Evolutionary conservation across 371 early-diverging fungal genomes (phyloP), one percentile per base, ranked within the genome.

Genomic region (Rhizopus delemar): DNA sequence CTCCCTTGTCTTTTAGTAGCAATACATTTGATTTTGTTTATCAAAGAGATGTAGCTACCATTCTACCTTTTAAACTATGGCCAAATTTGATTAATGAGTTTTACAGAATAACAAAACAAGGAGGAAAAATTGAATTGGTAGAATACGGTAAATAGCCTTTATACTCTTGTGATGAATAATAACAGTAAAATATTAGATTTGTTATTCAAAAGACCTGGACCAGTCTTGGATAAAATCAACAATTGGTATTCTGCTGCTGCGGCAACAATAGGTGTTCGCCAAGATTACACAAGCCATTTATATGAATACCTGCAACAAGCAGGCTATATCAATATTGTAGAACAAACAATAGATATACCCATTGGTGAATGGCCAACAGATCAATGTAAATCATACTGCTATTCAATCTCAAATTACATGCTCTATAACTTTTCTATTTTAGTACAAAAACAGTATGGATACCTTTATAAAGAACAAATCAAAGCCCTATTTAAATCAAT

Each of bases 1-100:
- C 45, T 6, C 48, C 65, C 13, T 46, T 79, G 2, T 41, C 33
- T 1, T 83, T 78, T 56, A 57, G 62, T 8, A 81, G 85, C 50
- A 65, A 80, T 56, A 51, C 68, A 8, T 87, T 89, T 64, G 86
- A 89, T 63, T 78, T 80, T 56, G 71, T 87, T 11, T 83, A 80
- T 62, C 85, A 86, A 57, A 78, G 86, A 3, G 77, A 81, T 28
- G 65, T 86, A 5, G 65, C 78, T 11, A 66, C 74, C 3, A 74
- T 73, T 6, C 34, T 84, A 22, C 73, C 77, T 6, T 68, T 66
- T 22, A 62, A 65, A 3, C 57, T 69, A 15, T 86, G 83, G 83
- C 46, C 63, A 9, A 49, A 28, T 7, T 63, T 80, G n/a, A 45
- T 80, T 28, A 5, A 41, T 16, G 85, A 84, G 53, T 57, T 83